Base-by-base conservation (phyloP, 305 asterid genomes). In the Fraxinus dipetala region DNA sequence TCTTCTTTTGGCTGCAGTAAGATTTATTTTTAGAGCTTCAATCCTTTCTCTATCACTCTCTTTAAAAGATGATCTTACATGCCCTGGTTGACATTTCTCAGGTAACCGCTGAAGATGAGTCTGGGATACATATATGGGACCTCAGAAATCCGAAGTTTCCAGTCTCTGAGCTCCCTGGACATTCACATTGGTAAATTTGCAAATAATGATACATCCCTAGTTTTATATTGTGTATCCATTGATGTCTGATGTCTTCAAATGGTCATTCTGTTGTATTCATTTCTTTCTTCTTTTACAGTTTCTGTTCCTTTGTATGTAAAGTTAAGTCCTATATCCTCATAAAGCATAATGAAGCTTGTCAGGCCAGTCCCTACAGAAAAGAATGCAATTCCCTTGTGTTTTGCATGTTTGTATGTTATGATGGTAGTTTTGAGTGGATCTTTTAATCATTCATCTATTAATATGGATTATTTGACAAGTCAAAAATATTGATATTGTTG, bases 101-200 rank as follows among this genome's bases (percentile, higher is more conserved):
- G 99, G 97, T 91, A 79, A 95, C 97, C 59, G 99, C 99, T 80
- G 99, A 92, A 86, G 99, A 92, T 83, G 99, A 95, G 86, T 90
- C 96, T 5, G 97, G 99, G 85, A 91, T 95, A 88, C 93, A 88
- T 87, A 85, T 92, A 79, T 94, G 98, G 99, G 99, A 95, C 89
- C 93, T 91, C 61, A 89, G 99, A 85, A 94, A 90, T 84, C 87
- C 90, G 83, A 92, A 89, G 69, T 80, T 84, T 83, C 99, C 98
- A 31, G 90, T 93, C 79, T 83, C 92, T 73, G 96, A 94, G 84
- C 97, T 95, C 81, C 98, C 97, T 80, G 99, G 97, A 81, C 99
- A 95, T 87, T 90, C 97, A 77, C 99, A 95, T 88, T 95, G 99
- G 98, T 94, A 92, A 13, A 40, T 70, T 84, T 59, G 65, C 43